A percentile compares a stretch with the other conserved stretches of the same genome.
These are phyloP conservation scores for Bimuria novae-zelandiae DNA, from an alignment of 2,329 filamentous ascomycete genomes.

Conservation along the genomic window DNA sequence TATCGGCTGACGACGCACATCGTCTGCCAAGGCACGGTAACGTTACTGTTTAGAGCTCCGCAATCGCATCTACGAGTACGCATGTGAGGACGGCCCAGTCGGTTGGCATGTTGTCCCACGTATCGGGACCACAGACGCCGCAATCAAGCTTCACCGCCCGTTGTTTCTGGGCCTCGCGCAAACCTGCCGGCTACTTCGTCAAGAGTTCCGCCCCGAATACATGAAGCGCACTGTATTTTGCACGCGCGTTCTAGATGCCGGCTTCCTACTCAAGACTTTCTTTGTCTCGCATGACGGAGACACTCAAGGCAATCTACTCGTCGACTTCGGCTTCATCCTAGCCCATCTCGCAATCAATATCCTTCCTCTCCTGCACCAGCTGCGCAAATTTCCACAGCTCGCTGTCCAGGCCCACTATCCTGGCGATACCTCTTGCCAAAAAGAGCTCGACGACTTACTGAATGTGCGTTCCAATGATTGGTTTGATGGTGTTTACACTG, in stretches of 20 bases:
- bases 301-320: neutral
- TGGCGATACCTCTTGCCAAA: neutral
- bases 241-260: neutral
- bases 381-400: neutral
- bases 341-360: neutral
- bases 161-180: neutral
- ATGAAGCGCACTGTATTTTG: neutral
- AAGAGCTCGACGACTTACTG: neutral
- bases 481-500: neutral
- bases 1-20: too few species aligned
- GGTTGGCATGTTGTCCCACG: neutral
- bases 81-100: neutral
- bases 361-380: neutral
- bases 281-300: neutral
- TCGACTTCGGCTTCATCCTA: neutral
- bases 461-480: neutral
- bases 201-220: neutral
- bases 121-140: neutral
- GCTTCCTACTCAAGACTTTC: neutral
- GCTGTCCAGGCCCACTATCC: neutral
- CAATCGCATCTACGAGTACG: slow-evolving; percentile 2
- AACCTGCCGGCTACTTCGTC: neutral
- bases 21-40: too few species aligned
- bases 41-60: neutral
- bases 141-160: neutral